These are phyloP conservation scores for Capsella rubella DNA, from an alignment of 441 rosid genomes.

Conservation along the genomic window DNA sequence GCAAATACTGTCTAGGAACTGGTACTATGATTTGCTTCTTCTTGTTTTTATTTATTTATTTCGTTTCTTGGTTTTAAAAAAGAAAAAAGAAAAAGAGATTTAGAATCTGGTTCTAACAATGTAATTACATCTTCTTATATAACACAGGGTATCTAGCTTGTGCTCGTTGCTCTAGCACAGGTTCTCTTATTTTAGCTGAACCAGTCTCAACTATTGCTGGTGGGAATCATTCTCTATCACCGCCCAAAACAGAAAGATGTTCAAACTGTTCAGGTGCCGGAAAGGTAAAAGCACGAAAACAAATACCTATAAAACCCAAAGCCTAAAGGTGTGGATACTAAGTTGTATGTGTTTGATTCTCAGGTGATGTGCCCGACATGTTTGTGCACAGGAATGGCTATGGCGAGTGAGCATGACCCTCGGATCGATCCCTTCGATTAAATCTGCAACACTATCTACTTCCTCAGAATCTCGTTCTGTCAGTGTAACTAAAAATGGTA, in stretches of 20 bases:
- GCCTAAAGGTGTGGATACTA: constrained; percentile 42
- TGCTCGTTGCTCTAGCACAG: constrained; percentile 93
- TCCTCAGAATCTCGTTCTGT: not conserved
- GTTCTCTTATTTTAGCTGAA: constrained; percentile 73
- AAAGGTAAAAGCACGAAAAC: constrained; percentile 50
- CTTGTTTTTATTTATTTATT: no score
- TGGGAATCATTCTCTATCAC: constrained; percentile 57
- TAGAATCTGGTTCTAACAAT: not conserved
- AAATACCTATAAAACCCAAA: constrained; percentile 2
- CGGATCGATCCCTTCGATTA: constrained; percentile 91
- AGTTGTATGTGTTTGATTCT: constrained; percentile 26
- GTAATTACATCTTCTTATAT: constrained; percentile 17
- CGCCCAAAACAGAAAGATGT: constrained; percentile 88
- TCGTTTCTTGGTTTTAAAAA: not conserved
- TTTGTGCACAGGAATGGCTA: constrained; percentile 98
- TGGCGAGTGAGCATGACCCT: constrained; percentile 99
- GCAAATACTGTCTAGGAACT: constrained; percentile 98
- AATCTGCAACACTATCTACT: constrained; percentile 34
- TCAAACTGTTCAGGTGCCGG: constrained; percentile 96
- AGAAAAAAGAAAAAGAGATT: not conserved
- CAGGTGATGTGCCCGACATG: constrained; percentile 99
- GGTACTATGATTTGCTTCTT: constrained; percentile 51
- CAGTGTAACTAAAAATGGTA: constrained; percentile 36
- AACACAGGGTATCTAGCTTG: constrained; percentile 94
- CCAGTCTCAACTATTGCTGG: constrained; percentile 66